A percentile compares a stretch with the other conserved stretches of the same genome.
Conservation (phyloP, 2,329 filamentous ascomycete species). For the Chrysoporthe deuterocubensis region DNA sequence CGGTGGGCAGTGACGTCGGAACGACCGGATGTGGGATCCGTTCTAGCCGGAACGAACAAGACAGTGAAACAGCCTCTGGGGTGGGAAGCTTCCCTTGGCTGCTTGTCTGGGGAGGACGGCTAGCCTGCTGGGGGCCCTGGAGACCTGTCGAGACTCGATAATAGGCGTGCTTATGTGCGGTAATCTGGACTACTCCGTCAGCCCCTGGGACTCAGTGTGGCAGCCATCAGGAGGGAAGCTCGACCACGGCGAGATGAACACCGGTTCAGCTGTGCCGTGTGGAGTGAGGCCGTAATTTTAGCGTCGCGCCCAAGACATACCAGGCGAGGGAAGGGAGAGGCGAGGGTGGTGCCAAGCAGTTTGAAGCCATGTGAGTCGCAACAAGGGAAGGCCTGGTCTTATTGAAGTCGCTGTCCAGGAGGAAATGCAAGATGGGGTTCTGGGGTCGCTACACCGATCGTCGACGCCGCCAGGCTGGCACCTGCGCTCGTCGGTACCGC, state of each 20-base stretch:
- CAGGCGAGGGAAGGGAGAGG: too few relatives aligned
- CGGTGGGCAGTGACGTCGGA: constrained; percentile 6
- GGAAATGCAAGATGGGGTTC: background rate
- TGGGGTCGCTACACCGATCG: background rate
- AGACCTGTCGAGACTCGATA: background rate
- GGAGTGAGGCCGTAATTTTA: background rate
- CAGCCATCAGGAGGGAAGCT: background rate
- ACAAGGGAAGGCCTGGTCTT: too few relatives aligned
- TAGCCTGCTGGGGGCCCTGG: background rate
- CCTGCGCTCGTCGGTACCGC: background rate
- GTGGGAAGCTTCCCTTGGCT: background rate
- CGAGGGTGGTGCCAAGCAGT: background rate
- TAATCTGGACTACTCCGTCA: background rate
- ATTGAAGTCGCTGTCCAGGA: too few relatives aligned
- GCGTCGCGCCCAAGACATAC: too few relatives aligned
- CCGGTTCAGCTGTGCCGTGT: background rate
- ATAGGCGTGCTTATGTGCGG: background rate
- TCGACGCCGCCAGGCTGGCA: constrained; percentile 9
- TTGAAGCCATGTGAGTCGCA: background rate
- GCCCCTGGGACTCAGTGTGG: background rate
- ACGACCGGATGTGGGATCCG: constrained; percentile 8
- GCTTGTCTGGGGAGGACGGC: background rate
- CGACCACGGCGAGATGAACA: background rate
- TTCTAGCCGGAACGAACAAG: background rate
- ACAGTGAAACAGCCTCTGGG: background rate